A percentile compares a stretch with the other conserved stretches of the same genome.
Conservation (phyloP, 805 yeast genomes). For the Ogataea zsoltii region DNA sequence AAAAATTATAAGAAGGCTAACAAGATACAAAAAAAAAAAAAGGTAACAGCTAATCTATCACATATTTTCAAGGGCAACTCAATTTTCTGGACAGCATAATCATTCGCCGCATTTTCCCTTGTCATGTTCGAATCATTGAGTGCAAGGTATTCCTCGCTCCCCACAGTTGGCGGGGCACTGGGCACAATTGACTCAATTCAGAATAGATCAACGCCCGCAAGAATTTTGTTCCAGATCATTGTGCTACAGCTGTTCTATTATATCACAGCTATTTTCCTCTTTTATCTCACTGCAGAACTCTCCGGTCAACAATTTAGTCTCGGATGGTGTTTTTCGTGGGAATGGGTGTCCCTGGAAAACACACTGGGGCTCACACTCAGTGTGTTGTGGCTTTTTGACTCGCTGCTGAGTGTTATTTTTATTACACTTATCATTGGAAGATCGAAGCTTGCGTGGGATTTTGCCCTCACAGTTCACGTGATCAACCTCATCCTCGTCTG, state of each 20-base stretch:
- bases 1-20: no score
- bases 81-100: neutral
- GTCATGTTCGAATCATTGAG: conserved; percentile 19
- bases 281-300: conserved; percentile 63
- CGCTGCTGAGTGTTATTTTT: conserved; percentile 80
- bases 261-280: conserved; percentile 63
- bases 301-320: conserved; percentile 69
- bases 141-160: conserved; percentile 15
- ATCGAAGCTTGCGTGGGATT: conserved; percentile 93
- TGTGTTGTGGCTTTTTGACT: conserved; percentile 77
- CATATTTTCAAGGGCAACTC: neutral
- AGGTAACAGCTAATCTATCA: neutral
- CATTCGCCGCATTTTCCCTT: neutral
- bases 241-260: conserved; percentile 80
- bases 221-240: conserved; percentile 70
- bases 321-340: conserved; percentile 82
- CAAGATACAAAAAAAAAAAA: neutral
- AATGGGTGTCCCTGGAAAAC: conserved; percentile 66
- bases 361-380: conserved; percentile 78
- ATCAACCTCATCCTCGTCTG: conserved; percentile 72
- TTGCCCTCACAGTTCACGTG: conserved; percentile 89
- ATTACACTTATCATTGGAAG: conserved; percentile 88
- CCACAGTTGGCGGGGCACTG: conserved; percentile 10
- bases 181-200: conserved; percentile 13
- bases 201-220: conserved; percentile 47